phyloP scores from a whole-genome alignment of 1,284 basidiomycete species.

The Cutaneotrichosporon arboriforme region DNA sequence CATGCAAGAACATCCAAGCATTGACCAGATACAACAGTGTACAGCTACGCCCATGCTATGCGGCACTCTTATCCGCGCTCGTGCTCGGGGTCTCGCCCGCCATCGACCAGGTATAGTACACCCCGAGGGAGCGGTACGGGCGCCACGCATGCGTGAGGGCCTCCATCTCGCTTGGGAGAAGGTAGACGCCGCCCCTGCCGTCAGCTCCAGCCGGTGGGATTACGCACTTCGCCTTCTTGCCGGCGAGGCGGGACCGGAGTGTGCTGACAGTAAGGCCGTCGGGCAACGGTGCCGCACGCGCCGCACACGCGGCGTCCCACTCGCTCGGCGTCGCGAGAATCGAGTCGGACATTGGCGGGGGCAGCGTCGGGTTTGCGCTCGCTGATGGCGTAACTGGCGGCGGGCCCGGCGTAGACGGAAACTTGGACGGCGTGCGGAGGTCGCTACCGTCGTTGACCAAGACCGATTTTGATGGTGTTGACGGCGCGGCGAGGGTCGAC shows the following conservation, averaged over 20 bases:
- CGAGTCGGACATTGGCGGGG: slow-evolving; percentile 8
- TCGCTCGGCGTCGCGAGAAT: slow-evolving; percentile 9
- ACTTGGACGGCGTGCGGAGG: slow-evolving; percentile 7
- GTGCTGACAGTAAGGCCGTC: slow-evolving; percentile 58
- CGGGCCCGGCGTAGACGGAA: slow-evolving; percentile 12
- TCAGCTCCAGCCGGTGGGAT: slow-evolving; percentile 3
- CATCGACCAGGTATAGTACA: slow-evolving; percentile 47
- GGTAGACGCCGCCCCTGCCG: slow-evolving; percentile 60
- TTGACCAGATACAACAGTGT: no score
- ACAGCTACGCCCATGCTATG: no score
- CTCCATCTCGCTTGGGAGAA: slow-evolving; percentile 78
- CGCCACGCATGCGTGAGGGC: slow-evolving; percentile 67
- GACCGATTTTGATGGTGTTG: neutral
- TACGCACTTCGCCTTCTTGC: slow-evolving; percentile 76
- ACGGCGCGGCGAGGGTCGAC: neutral
- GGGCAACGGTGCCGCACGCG: slow-evolving; percentile 52
- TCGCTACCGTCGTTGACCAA: neutral
- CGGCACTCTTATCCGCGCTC: neutral
- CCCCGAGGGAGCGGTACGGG: slow-evolving; percentile 70
- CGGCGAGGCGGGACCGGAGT: slow-evolving; percentile 61
- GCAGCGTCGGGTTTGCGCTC: slow-evolving; percentile 15
- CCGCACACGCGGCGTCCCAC: slow-evolving; percentile 19
- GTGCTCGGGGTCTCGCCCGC: slow-evolving; percentile 25
- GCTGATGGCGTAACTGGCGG: slow-evolving; percentile 13
- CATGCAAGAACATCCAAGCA: no score